Base-by-base conservation (phyloP, 2,329 filamentous ascomycete species). In the Juglanconis sp. region DNA sequence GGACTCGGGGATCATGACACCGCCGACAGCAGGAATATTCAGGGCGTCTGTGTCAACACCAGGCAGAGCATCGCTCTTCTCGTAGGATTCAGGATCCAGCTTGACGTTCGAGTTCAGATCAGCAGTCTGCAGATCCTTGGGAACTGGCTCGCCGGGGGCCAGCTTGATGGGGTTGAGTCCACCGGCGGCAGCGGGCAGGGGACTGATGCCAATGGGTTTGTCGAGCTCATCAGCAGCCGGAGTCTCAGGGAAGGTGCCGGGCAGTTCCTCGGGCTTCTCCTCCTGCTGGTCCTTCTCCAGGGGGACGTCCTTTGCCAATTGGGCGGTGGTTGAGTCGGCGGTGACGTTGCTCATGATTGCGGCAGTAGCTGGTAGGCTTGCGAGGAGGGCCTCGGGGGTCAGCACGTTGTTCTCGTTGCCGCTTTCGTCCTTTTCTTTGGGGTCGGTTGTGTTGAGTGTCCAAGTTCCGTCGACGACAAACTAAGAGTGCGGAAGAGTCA, bases 321-420 rank as follows among this genome's bases (percentile, higher is more conserved):
- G 81, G 62, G 87, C 86, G 42, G 90, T 92, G 53, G 89, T 88
- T 38, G 89, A 86, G 62, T 83, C 80, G 57, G 90, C 88, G n/a
- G 84, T 81, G 52, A 83, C 87, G 46, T 85, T 86, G 65, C 84
- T 89, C 71, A 88, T 82, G 61, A 81, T 80, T 59, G 76, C 76
- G 54, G 70, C 76, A 60, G 81, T 77, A 49, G 79, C 77, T 59
- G 80, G 71, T 55, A 79, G 76, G 53, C 71, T 73, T 66, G 73
- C 74, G 63, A 74, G 67, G 56, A 96, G 89, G 71, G 91, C 83
- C 64, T 92, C 85, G 60, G 89, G 86, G 46, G 85, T 84, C 60
- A 99, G 84, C 65, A 97, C 87, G 85, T 98, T 98, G 83, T 98
- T 98, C 69, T 92, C 81, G 82, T 94, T 96, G 70, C 90, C 89